Evolutionary conservation across 306 rosid species (phyloP).

Genomic region (Lathyrus oleraceus): DNA sequence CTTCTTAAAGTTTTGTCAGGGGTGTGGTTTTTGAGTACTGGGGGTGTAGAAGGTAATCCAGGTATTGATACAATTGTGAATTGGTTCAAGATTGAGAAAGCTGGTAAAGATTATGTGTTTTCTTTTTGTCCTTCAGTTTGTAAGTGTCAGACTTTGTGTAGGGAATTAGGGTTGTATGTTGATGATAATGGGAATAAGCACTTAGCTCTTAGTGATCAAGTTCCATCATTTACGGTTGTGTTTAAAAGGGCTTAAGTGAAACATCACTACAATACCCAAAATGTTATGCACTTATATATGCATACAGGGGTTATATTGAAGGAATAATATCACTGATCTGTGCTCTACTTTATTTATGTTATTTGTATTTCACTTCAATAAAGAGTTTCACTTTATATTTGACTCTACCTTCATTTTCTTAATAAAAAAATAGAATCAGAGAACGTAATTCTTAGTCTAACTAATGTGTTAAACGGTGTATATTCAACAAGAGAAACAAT

Average conservation of each 20-base stretch:
- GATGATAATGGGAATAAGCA: slow-evolving; percentile 35
- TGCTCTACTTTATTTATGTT: too few species aligned
- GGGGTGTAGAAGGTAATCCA: slow-evolving; percentile 55
- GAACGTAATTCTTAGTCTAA: too few species aligned
- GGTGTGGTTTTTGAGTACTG: slow-evolving; percentile 48
- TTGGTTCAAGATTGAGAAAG: slow-evolving; percentile 72
- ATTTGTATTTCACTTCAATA: too few species aligned
- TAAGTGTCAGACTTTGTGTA: slow-evolving; percentile 49
- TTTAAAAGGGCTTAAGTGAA: slow-evolving; percentile 37
- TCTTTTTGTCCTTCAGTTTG: slow-evolving; percentile 65
- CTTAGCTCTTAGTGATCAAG: slow-evolving; percentile 39
- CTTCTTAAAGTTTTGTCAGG: slow-evolving; percentile 33
- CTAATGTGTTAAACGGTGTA: too few species aligned
- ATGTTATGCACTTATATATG: too few species aligned
- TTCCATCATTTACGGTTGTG: slow-evolving; percentile 36
- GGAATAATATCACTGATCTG: too few species aligned
- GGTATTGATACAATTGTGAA: slow-evolving; percentile 42
- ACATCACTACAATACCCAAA: background rate
- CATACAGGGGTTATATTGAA: too few species aligned
- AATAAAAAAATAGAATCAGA: too few species aligned
- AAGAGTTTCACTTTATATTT: too few species aligned
- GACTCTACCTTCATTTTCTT: too few species aligned
- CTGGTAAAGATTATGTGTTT: slow-evolving; percentile 43
- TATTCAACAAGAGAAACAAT: too few species aligned
- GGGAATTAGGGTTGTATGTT: slow-evolving; percentile 39